phyloP scores from a whole-genome alignment of 2,329 filamentous ascomycete genomes.

The Teratosphaeria destructans region DNA sequence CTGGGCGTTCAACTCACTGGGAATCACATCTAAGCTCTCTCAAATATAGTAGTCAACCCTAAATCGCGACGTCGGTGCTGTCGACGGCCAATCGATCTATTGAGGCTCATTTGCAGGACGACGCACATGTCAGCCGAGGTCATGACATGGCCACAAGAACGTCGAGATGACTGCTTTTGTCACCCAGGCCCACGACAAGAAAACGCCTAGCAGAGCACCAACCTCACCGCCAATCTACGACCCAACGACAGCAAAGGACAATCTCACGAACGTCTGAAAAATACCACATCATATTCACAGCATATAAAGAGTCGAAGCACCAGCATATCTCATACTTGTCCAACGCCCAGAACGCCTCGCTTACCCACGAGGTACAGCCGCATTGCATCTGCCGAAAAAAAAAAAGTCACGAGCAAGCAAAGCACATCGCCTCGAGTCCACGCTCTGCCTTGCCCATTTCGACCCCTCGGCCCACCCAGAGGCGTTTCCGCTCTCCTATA shows the following conservation, averaged over 20 bases:
- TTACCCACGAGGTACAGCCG: not conserved
- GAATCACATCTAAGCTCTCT: no score
- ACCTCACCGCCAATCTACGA: no score
- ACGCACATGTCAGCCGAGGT: no score
- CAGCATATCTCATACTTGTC: not conserved
- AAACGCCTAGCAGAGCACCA: no score
- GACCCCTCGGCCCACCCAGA: not conserved
- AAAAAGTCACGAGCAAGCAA: not conserved
- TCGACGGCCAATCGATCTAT: no score
- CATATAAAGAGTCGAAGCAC: not conserved
- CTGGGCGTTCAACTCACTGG: not conserved
- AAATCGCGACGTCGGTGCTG: no score
- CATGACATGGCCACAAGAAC: no score
- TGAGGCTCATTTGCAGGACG: not conserved
- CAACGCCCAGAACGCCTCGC: not conserved
- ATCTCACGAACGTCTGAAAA: not conserved
- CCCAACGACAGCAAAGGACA: not conserved
- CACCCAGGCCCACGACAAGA: no score
- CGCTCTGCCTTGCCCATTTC: not conserved
- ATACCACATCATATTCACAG: not conserved
- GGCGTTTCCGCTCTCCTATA: not conserved
- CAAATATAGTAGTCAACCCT: no score
- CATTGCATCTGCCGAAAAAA: not conserved
- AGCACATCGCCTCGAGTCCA: not conserved
- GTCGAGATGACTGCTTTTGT: no score